Conservation (phyloP, 306 rosid species). For the Vigna trinervia region DNA sequence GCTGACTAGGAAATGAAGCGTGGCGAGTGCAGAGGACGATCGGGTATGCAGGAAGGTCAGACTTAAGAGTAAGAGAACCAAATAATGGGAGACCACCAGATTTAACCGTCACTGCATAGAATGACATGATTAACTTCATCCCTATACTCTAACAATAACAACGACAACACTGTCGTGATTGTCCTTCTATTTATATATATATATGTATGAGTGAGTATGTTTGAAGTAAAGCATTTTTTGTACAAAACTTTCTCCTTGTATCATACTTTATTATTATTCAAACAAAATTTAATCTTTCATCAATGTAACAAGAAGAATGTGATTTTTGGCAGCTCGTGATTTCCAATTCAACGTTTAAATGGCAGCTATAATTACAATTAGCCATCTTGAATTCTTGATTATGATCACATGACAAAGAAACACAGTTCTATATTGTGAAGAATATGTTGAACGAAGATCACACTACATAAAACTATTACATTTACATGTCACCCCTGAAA, state of each 20-base stretch:
- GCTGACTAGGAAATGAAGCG: constrained; percentile 47
- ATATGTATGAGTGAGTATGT: not conserved
- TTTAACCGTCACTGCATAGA: constrained; percentile 39
- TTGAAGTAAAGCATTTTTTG: not conserved
- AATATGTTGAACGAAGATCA: not conserved
- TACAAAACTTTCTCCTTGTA: not conserved
- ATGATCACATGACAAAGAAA: not conserved
- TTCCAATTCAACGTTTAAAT: not conserved
- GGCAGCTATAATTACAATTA: not conserved
- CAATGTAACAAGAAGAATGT: too few species aligned
- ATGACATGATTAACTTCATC: constrained; percentile 42
- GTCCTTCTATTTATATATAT: not conserved
- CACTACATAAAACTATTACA: not conserved
- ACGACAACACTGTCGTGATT: too few species aligned
- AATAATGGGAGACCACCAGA: constrained; percentile 4
- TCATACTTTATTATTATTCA: too few species aligned
- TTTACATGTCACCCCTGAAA: constrained; percentile 74
- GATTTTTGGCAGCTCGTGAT: too few species aligned
- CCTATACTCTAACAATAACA: not conserved
- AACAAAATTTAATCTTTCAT: too few species aligned
- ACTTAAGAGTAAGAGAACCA: not conserved
- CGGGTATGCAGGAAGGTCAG: constrained; percentile 20
- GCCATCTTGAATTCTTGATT: not conserved
- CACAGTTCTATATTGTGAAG: not conserved
- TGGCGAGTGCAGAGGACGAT: constrained; percentile 37